Evolutionary conservation across 208 protist genomes (phyloP), one percentile per base, ranked within the genome.

Genomic region (Kentomonas sorsogonicus): DNA sequence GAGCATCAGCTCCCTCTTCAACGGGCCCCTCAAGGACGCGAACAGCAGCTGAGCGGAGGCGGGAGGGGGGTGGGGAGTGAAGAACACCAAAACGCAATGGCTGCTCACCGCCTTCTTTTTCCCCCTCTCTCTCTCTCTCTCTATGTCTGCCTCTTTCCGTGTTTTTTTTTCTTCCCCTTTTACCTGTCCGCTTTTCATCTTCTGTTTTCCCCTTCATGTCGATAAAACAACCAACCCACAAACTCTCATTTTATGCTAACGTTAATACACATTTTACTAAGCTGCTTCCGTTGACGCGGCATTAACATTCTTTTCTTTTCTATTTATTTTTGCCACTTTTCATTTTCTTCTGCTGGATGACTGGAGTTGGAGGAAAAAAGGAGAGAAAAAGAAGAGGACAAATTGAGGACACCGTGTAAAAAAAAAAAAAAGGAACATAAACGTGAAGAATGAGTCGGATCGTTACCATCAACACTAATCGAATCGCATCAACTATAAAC

Each of bases 1-100:
- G 48, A 90, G 84, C 43, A 68, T 94, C 33, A 84, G 69, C 41
- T 68, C 73, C 10, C 63, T 94, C 31, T 91, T 94, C 60, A 46
- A 41, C 9, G 55, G 65, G 22, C 65, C 73, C 4, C 48, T 79
- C 36, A 63, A 66, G 29, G 43, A 33, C 16, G 44, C 43, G 25
- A 58, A 54, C 43, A 29, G 11, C 18, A 22, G 39, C 13, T 4
- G 27, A 27, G n/a, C 25, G 11, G 39, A 47, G n/a, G n/a, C n/a
- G n/a, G 11, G 3, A 20, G 11, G 45, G 6, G 45, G 45, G 31
- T 13, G 11, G 45, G 11, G 25, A 27, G 30, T 13, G 29, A 46
- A 59, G 13, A 18, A 59, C 2, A 46, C 29, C 26, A 36, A 25
- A 20, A 23, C 16, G 11, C n/a, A 26, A 20, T 31, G 4, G 23